phyloP scores from a whole-genome alignment of 2,329 filamentous ascomycete species.

The Fusarium sp. region DNA sequence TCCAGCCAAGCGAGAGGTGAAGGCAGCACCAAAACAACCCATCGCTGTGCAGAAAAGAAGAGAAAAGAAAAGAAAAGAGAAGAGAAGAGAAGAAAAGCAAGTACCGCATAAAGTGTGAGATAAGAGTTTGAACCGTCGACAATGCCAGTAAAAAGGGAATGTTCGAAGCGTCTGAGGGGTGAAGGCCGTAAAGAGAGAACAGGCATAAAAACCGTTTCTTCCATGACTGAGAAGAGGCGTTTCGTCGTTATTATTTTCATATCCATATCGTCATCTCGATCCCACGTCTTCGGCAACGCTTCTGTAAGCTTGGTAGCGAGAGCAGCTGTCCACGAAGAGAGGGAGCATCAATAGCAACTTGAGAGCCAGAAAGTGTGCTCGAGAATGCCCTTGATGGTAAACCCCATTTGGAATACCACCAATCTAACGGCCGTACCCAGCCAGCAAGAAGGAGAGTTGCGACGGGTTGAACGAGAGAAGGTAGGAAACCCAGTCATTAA shows the following conservation, averaged over 20 bases:
- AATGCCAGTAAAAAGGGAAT: conserved; percentile 28
- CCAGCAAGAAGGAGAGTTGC: conserved; percentile 64
- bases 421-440: conserved; percentile 60
- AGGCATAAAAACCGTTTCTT: conserved; percentile 7
- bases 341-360: conserved; percentile 12
- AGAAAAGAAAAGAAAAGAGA: conserved; percentile 13
- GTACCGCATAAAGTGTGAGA: conserved; percentile 29
- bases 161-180: conserved; percentile 3
- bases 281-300: conserved; percentile 53
- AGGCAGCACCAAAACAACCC: conserved; percentile 31
- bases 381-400: conserved; percentile 27
- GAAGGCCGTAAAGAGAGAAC: conserved; percentile 22
- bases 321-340: conserved; percentile 19
- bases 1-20: conserved; percentile 36
- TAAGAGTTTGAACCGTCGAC: conserved; percentile 28
- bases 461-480: conserved; percentile 65
- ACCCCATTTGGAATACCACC: conserved; percentile 53
- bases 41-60: conserved; percentile 49
- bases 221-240: conserved; percentile 25
- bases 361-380: conserved; percentile 20
- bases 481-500: conserved; percentile 63
- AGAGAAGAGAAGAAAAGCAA: conserved; percentile 5
- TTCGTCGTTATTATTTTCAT: conserved; percentile 37
- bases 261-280: conserved; percentile 48
- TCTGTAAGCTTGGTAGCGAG: conserved; percentile 39